Base-by-base conservation (phyloP, 2,329 filamentous ascomycete species). In the Xylaria multiplex region DNA sequence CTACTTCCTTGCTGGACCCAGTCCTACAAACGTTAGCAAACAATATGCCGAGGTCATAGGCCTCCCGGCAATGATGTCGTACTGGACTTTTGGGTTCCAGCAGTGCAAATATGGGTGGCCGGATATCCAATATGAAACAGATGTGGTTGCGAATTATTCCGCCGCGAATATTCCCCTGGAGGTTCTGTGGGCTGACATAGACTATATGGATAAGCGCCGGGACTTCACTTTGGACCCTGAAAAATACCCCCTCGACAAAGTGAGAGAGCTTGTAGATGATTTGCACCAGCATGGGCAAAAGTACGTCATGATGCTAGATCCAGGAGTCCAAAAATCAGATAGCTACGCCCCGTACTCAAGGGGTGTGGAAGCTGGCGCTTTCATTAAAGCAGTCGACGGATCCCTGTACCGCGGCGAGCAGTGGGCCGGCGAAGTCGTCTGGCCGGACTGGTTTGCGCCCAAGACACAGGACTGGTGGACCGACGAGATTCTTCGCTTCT, bases 261-360 rank as follows among this genome's bases (percentile, higher is more conserved):
- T 91, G 81, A 84, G 83, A 52, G 83, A 89, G 69, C 76, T 90
- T 5, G 86, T 87, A 37, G 78, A 81, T 6, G 84, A 87, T 49
- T 81, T 91, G 1, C 88, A 90, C 72, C 73, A 78, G 13, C 82
- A 85, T 57, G 77, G 86, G n/a, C 87, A 90, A 72, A 82, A 86
- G 37, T 89, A 89, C 69, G 83, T 89, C 32, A 79, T 91, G 53
- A 92, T 91, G 84, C 86, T 91, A 5, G 90, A 92, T 72, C 86
- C 86, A 5, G 84, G 84, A 1, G 74, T 81, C 27, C 76, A 76
- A 6, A 76, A 76, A 48, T 32, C 46, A 43, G 75, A 67, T 1
- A 79, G 81, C 67, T 73, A 73, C 27, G 60, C 67, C 4, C 62
- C 69, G 3, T 73, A 71, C 58, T 56, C 60, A 1, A 58, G 72